Evolutionary conservation across 495 filamentous ascomycete species (phyloP).

Genomic region (Lasiosphaeria ovina): DNA sequence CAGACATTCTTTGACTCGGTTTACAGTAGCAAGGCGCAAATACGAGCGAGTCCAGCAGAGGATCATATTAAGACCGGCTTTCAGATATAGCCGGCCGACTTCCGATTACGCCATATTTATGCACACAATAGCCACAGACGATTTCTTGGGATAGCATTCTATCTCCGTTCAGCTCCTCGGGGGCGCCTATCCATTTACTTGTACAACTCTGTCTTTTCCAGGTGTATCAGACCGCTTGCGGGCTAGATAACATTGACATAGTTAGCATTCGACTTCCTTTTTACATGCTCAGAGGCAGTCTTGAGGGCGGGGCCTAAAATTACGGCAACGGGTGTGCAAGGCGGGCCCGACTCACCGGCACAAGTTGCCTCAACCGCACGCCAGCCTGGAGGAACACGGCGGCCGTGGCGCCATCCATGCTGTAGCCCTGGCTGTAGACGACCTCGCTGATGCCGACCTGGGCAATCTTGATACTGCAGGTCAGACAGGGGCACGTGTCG

Average conservation of each 20-base stretch:
- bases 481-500: constrained; percentile 95
- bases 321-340: no score
- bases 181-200: background rate
- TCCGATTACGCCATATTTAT: no score
- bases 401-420: constrained; percentile 88
- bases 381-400: constrained; percentile 72
- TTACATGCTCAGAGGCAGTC: background rate
- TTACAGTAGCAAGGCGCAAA: no score
- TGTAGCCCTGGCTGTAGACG: constrained; percentile 88
- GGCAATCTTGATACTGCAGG: constrained; percentile 96
- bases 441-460: constrained; percentile 95
- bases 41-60: no score
- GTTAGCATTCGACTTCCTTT: background rate
- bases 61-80: no score
- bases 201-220: constrained; percentile 46
- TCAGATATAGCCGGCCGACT: no score
- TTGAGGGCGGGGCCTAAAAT: background rate
- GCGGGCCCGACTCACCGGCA: constrained; percentile 57
- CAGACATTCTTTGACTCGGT: no score
- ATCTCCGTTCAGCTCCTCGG: background rate
- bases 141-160: background rate
- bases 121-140: background rate
- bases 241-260: constrained; percentile 34
- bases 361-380: constrained; percentile 76
- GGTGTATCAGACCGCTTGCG: constrained; percentile 51